A percentile compares a stretch with the other conserved stretches of the same genome.
phyloP scores from a whole-genome alignment of 495 filamentous ascomycete species.

The Aspergillus wentii region DNA sequence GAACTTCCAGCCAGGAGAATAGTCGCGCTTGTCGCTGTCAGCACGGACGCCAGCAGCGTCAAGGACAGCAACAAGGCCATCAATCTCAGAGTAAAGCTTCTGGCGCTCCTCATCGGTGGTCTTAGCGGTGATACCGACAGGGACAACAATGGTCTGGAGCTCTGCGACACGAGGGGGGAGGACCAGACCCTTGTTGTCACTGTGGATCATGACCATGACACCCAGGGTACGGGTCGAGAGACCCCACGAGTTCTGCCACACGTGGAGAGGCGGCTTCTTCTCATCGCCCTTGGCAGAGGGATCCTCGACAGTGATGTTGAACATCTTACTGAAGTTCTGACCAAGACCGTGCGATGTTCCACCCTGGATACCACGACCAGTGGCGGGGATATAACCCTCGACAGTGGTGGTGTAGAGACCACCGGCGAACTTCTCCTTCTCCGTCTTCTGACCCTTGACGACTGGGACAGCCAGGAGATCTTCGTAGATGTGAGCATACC shows the following conservation, averaged over 20 bases:
- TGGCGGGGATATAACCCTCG: slow-evolving; percentile 84
- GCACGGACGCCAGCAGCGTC: slow-evolving; percentile 62
- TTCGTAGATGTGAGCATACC: slow-evolving; percentile 84
- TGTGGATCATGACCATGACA: slow-evolving; percentile 97
- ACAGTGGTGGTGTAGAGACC: slow-evolving; percentile 93
- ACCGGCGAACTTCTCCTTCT: slow-evolving; percentile 96
- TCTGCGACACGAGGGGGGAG: slow-evolving; percentile 87
- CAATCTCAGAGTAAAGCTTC: slow-evolving; percentile 65
- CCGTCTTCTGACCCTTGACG: slow-evolving; percentile 77
- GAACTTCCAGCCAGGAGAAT: slow-evolving; percentile 95
- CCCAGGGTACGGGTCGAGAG: slow-evolving; percentile 92
- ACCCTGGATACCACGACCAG: slow-evolving; percentile 93
- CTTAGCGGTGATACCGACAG: slow-evolving; percentile 90
- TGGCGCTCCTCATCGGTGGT: slow-evolving; percentile 70
- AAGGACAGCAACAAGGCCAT: slow-evolving; percentile 59
- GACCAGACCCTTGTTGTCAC: slow-evolving; percentile 90
- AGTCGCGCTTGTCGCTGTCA: slow-evolving; percentile 75
- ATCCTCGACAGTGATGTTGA: slow-evolving; percentile 93
- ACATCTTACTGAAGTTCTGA: slow-evolving; percentile 98
- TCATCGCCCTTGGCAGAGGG: slow-evolving; percentile 73
- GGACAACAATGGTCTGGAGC: slow-evolving; percentile 79
- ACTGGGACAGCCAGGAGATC: slow-evolving; percentile 92
- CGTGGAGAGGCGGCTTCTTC: slow-evolving; percentile 62
- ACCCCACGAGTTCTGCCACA: slow-evolving; percentile 99
- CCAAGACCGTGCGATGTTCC: slow-evolving; percentile 91